Conservation (phyloP, 2,329 filamentous ascomycete species). For the Neonectria punicea region DNA sequence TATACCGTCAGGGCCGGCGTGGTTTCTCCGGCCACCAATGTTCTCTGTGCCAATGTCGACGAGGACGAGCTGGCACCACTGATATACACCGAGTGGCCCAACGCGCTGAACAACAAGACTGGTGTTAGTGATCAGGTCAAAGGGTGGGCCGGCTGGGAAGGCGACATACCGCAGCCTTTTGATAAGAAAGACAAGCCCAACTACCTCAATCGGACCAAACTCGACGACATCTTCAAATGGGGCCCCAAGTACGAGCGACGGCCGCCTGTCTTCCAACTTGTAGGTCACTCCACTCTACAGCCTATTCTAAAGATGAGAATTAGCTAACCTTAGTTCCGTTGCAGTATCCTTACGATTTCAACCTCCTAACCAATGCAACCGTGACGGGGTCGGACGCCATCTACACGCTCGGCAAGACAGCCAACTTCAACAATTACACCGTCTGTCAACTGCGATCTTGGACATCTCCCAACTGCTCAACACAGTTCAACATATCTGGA, state of each 20-base stretch:
- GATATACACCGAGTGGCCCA: slow-evolving; percentile 71
- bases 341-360: slow-evolving; percentile 68
- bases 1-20: slow-evolving; percentile 76
- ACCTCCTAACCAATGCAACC: slow-evolving; percentile 71
- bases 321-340: slow-evolving; percentile 7
- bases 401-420: slow-evolving; percentile 71
- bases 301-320: not conserved
- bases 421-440: slow-evolving; percentile 61
- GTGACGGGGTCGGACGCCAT: slow-evolving; percentile 60
- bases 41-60: slow-evolving; percentile 76
- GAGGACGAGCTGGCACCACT: slow-evolving; percentile 69
- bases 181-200: slow-evolving; percentile 40
- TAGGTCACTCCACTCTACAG: slow-evolving; percentile 40
- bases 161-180: slow-evolving; percentile 49
- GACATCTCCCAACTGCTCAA: slow-evolving; percentile 73
- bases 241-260: slow-evolving; percentile 60
- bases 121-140: slow-evolving; percentile 48
- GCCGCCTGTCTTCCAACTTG: slow-evolving; percentile 63
- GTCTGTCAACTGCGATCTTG: slow-evolving; percentile 75
- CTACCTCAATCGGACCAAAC: slow-evolving; percentile 66
- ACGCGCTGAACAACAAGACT: slow-evolving; percentile 48
- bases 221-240: slow-evolving; percentile 79
- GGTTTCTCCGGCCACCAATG: slow-evolving; percentile 76
- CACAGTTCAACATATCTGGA: slow-evolving; percentile 66
- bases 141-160: slow-evolving; percentile 50